Base-by-base conservation (phyloP, 2,329 filamentous ascomycete genomes). In the Aspergillus intermedius region DNA sequence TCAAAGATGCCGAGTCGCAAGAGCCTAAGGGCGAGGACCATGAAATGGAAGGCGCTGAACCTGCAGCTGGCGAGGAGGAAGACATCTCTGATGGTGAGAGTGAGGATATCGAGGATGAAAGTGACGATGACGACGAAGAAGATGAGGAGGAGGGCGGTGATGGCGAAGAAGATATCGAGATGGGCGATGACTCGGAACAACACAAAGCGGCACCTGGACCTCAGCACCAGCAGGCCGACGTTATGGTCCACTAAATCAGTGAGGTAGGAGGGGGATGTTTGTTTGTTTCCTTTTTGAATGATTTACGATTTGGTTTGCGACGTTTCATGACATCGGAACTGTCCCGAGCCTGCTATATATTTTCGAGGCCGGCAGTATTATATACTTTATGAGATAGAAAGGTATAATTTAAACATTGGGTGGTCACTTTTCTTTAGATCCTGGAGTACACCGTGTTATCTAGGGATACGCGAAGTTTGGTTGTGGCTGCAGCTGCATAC, bases 41-140 rank as follows among this genome's bases (percentile, higher is more conserved):
- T 5, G 86, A 88, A 54, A 91, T 91, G 87, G 86, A 78, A 43
- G 86, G 85, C 35, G 80, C 76, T 13, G 86, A 87, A 46, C 74
- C 74, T 44, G 73, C 71, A 22, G 72, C 73, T 44, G 73, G 69
- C 50, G 65, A 64, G 37, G 81, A 87, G 15, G 85, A 87, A 47
- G 83, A 85, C 13, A 82, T 83, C 51, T 87, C 84, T 13, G 86
- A 91, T 52, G 86, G 83, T 50, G 87, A 83, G 55, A 88, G 84
- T 60, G 87, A 90, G 65, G 87, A 90, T 65, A 81, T 90, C 42
- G 87, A 89, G 61, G 84, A 82, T 48, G 87, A 90, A 67, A 88
- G 83, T 57, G 86, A 86, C 28, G 83, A 83, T 52, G 81, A 88
- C 21, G 82, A 84, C 46, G 83, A 86, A 50, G 84, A 86, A 12